Percentiles rank a stretch among this genome's conserved stretches.
Evolutionary conservation across 768 basidiomycete genomes (phyloP).

Genomic region (Pleurotus cornucopiae): DNA sequence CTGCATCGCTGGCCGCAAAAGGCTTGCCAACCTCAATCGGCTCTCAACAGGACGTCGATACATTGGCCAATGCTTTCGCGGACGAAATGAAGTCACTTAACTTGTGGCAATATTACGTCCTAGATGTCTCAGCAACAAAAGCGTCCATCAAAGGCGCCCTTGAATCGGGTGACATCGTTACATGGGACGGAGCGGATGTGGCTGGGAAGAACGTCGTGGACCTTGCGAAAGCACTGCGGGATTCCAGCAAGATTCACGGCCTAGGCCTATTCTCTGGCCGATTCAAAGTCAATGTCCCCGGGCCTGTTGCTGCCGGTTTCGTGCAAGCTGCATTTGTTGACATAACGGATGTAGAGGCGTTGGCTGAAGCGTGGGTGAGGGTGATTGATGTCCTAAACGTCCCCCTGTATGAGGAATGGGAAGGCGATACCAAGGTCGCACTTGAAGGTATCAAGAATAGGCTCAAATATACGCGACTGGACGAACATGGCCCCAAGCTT

Average conservation of each 20-base stretch:
- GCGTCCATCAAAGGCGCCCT: slow-evolving; percentile 54
- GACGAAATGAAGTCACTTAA: slow-evolving; percentile 58
- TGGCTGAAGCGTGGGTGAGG: slow-evolving; percentile 69
- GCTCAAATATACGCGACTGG: slow-evolving; percentile 76
- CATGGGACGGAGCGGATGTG: slow-evolving; percentile 63
- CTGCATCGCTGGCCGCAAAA: slow-evolving; percentile 53
- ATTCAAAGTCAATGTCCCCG: slow-evolving; percentile 62
- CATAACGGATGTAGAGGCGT: slow-evolving; percentile 40
- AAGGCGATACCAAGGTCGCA: slow-evolving; percentile 74
- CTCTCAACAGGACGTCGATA: slow-evolving; percentile 64
- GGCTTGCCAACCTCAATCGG: slow-evolving; percentile 71
- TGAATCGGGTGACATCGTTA: slow-evolving; percentile 31
- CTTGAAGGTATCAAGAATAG: slow-evolving; percentile 73
- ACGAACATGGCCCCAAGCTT: slow-evolving; percentile 76
- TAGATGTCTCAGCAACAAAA: slow-evolving; percentile 68
- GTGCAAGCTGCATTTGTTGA: slow-evolving; percentile 63
- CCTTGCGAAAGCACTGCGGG: slow-evolving; percentile 61
- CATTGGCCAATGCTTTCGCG: slow-evolving; percentile 60
- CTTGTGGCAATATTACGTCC: slow-evolving; percentile 93
- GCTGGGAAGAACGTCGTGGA: slow-evolving; percentile 56
- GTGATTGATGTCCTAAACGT: slow-evolving; percentile 88
- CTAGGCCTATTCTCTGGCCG: slow-evolving; percentile 59
- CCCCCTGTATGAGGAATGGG: slow-evolving; percentile 81
- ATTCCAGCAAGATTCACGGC: slow-evolving; percentile 52
- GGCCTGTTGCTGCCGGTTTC: slow-evolving; percentile 66